Percentiles rank a stretch among this genome's conserved stretches.
Evolutionary conservation across 202 grass and related monocot genomes (phyloP).

Genomic region (Cymbopogon flexuosus): DNA sequence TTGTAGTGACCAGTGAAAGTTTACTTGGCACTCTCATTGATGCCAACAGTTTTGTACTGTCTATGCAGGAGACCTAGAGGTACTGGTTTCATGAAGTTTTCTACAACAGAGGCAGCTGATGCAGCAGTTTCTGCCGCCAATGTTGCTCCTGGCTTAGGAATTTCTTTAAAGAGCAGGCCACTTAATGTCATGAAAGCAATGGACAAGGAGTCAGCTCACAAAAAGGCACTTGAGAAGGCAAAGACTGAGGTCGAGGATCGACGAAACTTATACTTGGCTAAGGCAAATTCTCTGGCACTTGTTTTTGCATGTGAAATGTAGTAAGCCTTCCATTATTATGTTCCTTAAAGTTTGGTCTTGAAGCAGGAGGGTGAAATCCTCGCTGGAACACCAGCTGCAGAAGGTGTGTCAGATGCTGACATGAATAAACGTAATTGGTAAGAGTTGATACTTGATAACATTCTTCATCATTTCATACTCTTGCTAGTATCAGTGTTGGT

Average conservation of each 20-base stretch:
- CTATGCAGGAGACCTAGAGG: constrained; percentile 76
- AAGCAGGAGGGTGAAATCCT: constrained; percentile 90
- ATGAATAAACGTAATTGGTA: constrained; percentile 86
- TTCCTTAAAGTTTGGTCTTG: constrained; percentile 23
- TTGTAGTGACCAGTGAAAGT: neutral
- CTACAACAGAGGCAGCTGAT: constrained; percentile 57
- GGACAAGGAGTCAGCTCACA: constrained; percentile 82
- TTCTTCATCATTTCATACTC: neutral
- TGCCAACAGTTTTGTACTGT: constrained; percentile 1
- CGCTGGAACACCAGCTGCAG: constrained; percentile 67
- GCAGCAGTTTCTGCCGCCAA: constrained; percentile 66
- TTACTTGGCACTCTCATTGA: constrained; percentile 14
- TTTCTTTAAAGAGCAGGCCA: constrained; percentile 76
- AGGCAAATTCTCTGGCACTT: constrained; percentile 46
- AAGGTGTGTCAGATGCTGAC: constrained; percentile 84
- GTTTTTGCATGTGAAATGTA: neutral
- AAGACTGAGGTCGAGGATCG: constrained; percentile 77
- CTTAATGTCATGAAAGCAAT: constrained; percentile 76
- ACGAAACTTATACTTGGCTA: constrained; percentile 83
- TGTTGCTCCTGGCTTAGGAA: constrained; percentile 76
- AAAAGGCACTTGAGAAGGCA: constrained; percentile 64
- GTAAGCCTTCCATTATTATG: neutral
- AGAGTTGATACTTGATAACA: constrained; percentile 28
- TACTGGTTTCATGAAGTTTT: constrained; percentile 81
- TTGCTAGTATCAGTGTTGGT: constrained; percentile 2